Base-by-base conservation (phyloP, 352 stramenopile species). In the Thalassiosira delicatula region DNA sequence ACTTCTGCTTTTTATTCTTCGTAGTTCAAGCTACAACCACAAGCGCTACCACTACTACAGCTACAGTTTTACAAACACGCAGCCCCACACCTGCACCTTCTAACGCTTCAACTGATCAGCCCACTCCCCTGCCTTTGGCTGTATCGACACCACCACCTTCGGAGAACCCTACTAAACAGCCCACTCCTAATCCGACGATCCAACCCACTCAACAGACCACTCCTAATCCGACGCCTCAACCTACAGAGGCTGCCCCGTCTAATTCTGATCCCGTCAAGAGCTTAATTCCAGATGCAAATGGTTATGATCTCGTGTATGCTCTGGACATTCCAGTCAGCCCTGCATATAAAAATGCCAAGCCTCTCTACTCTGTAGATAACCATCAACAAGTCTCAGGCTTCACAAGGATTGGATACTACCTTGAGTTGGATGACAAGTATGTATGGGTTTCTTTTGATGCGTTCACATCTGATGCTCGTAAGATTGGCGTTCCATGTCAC, bases 401-500 rank as follows among this genome's bases (percentile, higher is more conserved):
- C 42, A 19, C 42, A 19, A 11, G 42, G 11, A 19, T 51, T 51
- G 42, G 11, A 51, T 51, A 51, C 42, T 51, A 19, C 11, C 11
- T 51, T 11, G 42, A 51, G 42, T 51, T 51, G 42, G 42, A 51
- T 51, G 42, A 51, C 19, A 11, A 51, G 19, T 51, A 19, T 11
- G 42, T 51, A 51, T 51, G 42, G 42, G 42, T 51, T 19, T 51
- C 42, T 51, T 19, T 51, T 11, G 42, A 51, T 19, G 42, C 42
- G 19, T 51, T 51, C 42, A 51, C 42, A 11, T 11, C 11, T 51
- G 42, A 51, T 51, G 19, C 42, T 51, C 19, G 11, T 11, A 51
- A 51, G 42, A 51, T 51, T 51, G 42, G 42, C 42, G 42, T 51
- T 51, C 42, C 42, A 11, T 51, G 42, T 51, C n/a, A n/a, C n/a